Base-by-base conservation (phyloP, 225 moss, liverwort and hornwort species). In the Pseudisothecium myosuroides region DNA sequence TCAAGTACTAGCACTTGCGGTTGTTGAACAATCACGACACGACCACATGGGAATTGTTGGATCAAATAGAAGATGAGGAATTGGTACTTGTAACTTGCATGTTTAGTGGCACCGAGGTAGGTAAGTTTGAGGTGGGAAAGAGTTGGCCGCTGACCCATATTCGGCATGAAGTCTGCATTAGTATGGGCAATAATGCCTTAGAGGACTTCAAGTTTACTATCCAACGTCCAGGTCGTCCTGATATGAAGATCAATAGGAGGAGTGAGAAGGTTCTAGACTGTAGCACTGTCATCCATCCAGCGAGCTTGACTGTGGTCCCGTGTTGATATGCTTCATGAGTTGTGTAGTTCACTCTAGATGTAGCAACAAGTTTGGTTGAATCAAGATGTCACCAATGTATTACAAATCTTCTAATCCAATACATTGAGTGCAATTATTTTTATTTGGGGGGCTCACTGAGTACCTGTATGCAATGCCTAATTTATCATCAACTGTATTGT, bases 191-290 rank as follows among this genome's bases (percentile, higher is more conserved):
- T 14, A 71, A 71, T 26, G 14, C 26, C 0, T 11, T 11, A 6
- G 14, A 72, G 24, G 43, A 73, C 43, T 73, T 43, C 1, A 73
- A 73, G 10, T 73, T 73, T 7, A 73, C 0, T 17, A 17, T 73
- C 5, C 6, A 73, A 0, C 6, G 10, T 43, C 17, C 0, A 5
- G 1, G 6, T 21, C 4, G 0, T 74, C 29, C 7, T 74, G 17
- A 11, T 4, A 6, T 47, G 11, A 47, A 74, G 74, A 31, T 74
- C 18, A 74, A 74, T 2, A 74, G 4, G 74, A 29, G 29, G 11
- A 74, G 29, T 47, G 18, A 74, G 6, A 74, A 74, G 29, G 18
- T 74, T 0, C 0, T 29, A 74, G 17, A 0, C 2, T 74, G 29
- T 28, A 6, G 27, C 17, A 45, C 7, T 0, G 1, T 45, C 3